A percentile compares a stretch with the other conserved stretches of the same genome.
Conservation (phyloP, 768 basidiomycete genomes). For the Hortiboletus flavorubellus region DNA sequence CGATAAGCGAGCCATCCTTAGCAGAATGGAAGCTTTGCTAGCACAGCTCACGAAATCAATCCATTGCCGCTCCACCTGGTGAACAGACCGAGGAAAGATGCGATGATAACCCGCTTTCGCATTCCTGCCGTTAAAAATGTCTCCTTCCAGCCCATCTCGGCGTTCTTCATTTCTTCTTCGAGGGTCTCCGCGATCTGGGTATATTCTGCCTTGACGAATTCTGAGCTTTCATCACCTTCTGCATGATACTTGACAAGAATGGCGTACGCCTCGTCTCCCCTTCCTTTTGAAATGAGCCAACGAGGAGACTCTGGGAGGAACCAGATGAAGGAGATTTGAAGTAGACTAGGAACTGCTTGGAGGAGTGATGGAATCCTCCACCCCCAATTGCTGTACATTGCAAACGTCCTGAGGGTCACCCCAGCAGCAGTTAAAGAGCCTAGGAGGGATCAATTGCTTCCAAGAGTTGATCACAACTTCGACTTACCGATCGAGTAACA, state of each 20-base stretch:
- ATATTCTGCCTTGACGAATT: conserved; percentile 58
- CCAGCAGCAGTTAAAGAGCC: conserved; percentile 41
- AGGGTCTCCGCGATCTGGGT: conserved; percentile 54
- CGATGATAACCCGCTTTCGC: conserved; percentile 12
- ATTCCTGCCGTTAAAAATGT: conserved; percentile 13
- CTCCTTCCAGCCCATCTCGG: background rate
- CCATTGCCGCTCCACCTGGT: conserved; percentile 1
- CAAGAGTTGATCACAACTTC: background rate
- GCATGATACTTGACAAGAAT: conserved; percentile 58
- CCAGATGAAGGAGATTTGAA: conserved; percentile 54
- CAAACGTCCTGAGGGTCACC: conserved; percentile 59
- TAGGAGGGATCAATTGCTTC: background rate
- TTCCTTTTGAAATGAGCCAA: conserved; percentile 59
- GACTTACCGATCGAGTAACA: conserved; percentile 12
- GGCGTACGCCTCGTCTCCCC: conserved; percentile 43
- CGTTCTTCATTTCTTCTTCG: conserved; percentile 23
- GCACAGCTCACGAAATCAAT: too few species aligned
- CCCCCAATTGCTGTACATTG: conserved; percentile 54
- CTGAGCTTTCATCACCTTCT: conserved; percentile 48
- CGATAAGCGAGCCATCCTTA: background rate
- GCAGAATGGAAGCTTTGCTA: too few species aligned
- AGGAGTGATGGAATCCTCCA: conserved; percentile 68
- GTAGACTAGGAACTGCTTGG: conserved; percentile 49
- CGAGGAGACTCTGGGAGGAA: conserved; percentile 64
- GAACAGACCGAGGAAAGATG: conserved; percentile 14